phyloP scores from a whole-genome alignment of 371 early-diverging fungal genomes.

The Mortierella sp. region DNA sequence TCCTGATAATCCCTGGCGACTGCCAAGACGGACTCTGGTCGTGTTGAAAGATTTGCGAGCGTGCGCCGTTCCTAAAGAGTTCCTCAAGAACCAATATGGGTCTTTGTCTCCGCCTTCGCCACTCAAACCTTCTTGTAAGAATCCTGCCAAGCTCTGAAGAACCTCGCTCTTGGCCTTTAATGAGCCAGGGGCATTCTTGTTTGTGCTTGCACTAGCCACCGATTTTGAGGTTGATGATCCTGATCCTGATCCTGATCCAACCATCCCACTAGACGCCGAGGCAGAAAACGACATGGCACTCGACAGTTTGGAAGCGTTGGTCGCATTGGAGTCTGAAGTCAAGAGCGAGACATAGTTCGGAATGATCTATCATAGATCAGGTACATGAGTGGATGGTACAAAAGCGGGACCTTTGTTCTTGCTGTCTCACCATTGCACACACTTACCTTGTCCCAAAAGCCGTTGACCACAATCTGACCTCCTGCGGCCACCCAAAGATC shows the following conservation, averaged over 20 bases:
- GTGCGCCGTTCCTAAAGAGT: slow-evolving; percentile 59
- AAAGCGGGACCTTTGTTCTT: too few species aligned
- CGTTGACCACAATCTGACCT: slow-evolving; percentile 67
- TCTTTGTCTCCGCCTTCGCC: slow-evolving; percentile 47
- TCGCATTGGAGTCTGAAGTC: slow-evolving; percentile 51
- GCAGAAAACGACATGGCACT: slow-evolving; percentile 47
- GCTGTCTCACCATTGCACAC: neutral
- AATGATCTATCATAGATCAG: slow-evolving; percentile 52
- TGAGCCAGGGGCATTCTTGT: slow-evolving; percentile 49
- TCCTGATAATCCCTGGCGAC: slow-evolving; percentile 2
- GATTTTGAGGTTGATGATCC: slow-evolving; percentile 9
- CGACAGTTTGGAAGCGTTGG: slow-evolving; percentile 33
- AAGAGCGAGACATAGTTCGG: slow-evolving; percentile 65
- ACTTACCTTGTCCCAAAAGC: slow-evolving; percentile 69
- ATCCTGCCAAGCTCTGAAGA: slow-evolving; percentile 47
- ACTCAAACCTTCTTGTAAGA: slow-evolving; percentile 46
- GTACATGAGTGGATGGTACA: neutral
- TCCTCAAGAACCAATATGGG: slow-evolving; percentile 63
- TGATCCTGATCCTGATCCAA: slow-evolving; percentile 16
- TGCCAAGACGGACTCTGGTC: slow-evolving; percentile 9
- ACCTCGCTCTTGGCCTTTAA: slow-evolving; percentile 45
- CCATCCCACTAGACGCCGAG: slow-evolving; percentile 22
- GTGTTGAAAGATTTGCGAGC: slow-evolving; percentile 59
- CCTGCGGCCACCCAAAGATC: slow-evolving; percentile 77
- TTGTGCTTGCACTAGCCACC: slow-evolving; percentile 26